phyloP scores from a whole-genome alignment of 208 protist species.

The Leptomonas pyrrhocoris region DNA sequence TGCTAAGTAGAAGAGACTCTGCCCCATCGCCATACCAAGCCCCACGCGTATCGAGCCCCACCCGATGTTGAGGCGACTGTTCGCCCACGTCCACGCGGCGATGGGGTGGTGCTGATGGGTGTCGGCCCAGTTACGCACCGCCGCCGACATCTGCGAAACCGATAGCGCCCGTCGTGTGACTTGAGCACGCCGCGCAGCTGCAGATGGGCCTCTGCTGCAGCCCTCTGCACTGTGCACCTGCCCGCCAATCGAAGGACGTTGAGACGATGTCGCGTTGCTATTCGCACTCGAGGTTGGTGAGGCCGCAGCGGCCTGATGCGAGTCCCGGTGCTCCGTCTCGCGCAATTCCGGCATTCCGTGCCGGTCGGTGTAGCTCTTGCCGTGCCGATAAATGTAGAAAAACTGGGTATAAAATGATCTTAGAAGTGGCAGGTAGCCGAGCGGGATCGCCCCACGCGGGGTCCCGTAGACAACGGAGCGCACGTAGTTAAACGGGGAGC shows the following conservation, averaged over 20 bases:
- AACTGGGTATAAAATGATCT: conserved; percentile 81
- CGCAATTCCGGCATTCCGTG: conserved; percentile 33
- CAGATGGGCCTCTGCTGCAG: not conserved
- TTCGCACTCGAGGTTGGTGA: not conserved
- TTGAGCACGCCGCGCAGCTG: not conserved
- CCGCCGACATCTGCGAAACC: not conserved
- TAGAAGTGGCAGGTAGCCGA: conserved; percentile 66
- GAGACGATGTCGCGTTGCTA: not conserved
- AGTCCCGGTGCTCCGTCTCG: conserved; percentile 33
- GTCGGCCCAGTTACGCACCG: conserved; percentile 15
- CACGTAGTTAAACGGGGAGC: conserved; percentile 90
- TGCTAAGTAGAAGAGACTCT: conserved; percentile 77
- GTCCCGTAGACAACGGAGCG: conserved; percentile 86
- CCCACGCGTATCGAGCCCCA: conserved; percentile 90
- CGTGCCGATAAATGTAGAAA: conserved; percentile 67
- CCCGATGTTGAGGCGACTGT: conserved; percentile 88
- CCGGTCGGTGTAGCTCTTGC: conserved; percentile 66
- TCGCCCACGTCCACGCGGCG: conserved; percentile 78
- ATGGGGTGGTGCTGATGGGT: conserved; percentile 59
- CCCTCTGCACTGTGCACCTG: not conserved
- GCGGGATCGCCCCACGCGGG: conserved; percentile 64
- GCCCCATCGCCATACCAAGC: conserved; percentile 86
- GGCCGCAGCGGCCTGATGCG: not conserved
- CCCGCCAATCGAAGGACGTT: not conserved
- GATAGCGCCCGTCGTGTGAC: not conserved